Percentiles rank a stretch among this genome's conserved stretches.
phyloP scores from a whole-genome alignment of 305 asterid genomes.

The Rubia peregrina region DNA sequence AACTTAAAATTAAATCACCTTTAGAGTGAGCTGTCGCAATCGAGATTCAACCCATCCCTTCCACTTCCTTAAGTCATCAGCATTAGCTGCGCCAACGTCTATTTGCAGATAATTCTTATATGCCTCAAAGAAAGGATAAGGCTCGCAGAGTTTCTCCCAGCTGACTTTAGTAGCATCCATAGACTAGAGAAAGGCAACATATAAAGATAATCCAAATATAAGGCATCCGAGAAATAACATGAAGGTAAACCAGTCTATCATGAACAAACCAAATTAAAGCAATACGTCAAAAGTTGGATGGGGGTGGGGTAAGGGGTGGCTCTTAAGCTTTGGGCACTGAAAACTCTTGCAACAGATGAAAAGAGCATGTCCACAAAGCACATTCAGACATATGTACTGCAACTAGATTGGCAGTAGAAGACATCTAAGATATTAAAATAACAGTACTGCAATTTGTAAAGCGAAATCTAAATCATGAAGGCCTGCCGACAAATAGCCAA shows the following conservation, averaged over 20 bases:
- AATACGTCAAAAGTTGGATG: neutral
- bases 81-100: slow-evolving; percentile 24
- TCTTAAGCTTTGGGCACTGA: neutral
- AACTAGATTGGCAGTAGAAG: neutral
- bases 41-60: slow-evolving; percentile 32
- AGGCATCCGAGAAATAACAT: neutral
- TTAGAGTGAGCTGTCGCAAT: slow-evolving; percentile 22
- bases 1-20: slow-evolving; percentile 11
- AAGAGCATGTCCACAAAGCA: neutral
- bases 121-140: slow-evolving; percentile 25
- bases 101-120: slow-evolving; percentile 30
- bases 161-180: slow-evolving; percentile 19
- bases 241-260: neutral
- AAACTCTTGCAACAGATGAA: neutral
- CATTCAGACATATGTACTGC: neutral
- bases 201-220: neutral
- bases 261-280: neutral
- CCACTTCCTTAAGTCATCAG: slow-evolving; percentile 25
- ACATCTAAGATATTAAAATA: slow-evolving; percentile 3
- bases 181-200: slow-evolving; percentile 14
- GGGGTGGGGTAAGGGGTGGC: neutral
- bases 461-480: neutral
- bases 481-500: neutral
- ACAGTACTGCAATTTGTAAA: neutral
- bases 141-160: slow-evolving; percentile 24